Evolutionary conservation across 192 early-diverging fungal species (phyloP), one percentile per base, ranked within the genome.

Genomic region (Backusella tarrabulga): DNA sequence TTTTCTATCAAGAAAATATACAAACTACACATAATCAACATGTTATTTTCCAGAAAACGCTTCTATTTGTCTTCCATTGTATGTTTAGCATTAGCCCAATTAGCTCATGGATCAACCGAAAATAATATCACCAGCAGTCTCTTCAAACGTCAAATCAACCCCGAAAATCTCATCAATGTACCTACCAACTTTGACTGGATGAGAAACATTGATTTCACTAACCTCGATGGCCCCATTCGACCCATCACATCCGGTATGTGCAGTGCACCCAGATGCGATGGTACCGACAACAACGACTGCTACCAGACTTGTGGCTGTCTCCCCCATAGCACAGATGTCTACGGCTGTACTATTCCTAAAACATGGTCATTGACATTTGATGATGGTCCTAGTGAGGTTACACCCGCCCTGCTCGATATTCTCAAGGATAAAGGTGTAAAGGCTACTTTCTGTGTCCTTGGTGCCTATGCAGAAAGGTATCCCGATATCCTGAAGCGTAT

Each of bases 381-480:
- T 71, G 88, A 89, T 66, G 88, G 88, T 68, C 89, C 89, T 14
- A 83, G 88, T 34, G 34, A 69, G 11, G 84, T 80, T 75, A 93
- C 92, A 1, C 71, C 77, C 21, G 77, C 69, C 11, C 66, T 94
- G 17, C 78, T 93, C 8, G 87, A 89, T 73, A 72, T 80, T 0
- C 80, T 94, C 5, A 80, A 88, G 21, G 41, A 80, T 56, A 75
- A 79, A 19, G 75, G 85, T 54, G 75, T 92, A 52, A 92, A 91
- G 76, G 92, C 86, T 0, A 92, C 92, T 2, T 94, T 94, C 80
- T 92, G 89, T 76, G 88, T 94, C 19, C 84, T 88, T 52, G 92
- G 92, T 11, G 63, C 80, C 34, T 80, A 86, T 72, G 79, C 88
- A 36, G 79, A 87, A 63, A 69, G 82, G 34, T 75, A 85, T 38